phyloP scores from a whole-genome alignment of 2,329 filamentous ascomycete genomes.

The Scytalidium sp. region DNA sequence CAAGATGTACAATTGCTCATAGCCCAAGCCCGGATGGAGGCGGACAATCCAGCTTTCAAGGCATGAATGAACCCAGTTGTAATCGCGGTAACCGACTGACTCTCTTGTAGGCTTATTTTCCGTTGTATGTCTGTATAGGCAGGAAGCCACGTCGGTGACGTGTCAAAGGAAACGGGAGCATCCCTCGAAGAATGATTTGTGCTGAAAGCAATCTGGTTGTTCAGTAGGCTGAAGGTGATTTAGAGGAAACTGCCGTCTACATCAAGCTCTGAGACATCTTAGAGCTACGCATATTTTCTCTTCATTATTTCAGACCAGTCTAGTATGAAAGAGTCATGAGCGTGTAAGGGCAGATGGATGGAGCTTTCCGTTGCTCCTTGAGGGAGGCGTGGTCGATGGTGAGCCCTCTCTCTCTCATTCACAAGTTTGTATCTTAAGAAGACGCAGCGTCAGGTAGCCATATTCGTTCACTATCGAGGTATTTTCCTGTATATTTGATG shows the following conservation, averaged over 20 bases:
- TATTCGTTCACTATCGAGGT: neutral
- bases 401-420: no score
- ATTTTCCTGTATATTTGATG: neutral
- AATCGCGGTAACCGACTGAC: conserved; percentile 6
- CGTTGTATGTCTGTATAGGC: conserved; percentile 62
- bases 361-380: no score
- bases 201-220: neutral
- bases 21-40: conserved; percentile 52
- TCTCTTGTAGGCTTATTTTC: conserved; percentile 51
- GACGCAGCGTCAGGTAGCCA: neutral
- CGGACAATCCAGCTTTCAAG: conserved; percentile 52
- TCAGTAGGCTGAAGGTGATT: no score
- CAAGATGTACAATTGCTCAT: conserved; percentile 57
- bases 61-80: conserved; percentile 32
- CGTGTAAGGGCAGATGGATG: no score
- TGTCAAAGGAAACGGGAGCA: neutral
- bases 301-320: no score
- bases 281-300: no score
- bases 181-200: neutral
- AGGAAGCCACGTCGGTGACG: conserved; percentile 44
- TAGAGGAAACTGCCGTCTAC: no score
- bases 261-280: no score
- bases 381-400: neutral
- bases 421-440: neutral
- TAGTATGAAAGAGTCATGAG: no score